Evolutionary conservation across 2,329 filamentous ascomycete genomes (phyloP).

Genomic region (Sphaceloma murrayae): DNA sequence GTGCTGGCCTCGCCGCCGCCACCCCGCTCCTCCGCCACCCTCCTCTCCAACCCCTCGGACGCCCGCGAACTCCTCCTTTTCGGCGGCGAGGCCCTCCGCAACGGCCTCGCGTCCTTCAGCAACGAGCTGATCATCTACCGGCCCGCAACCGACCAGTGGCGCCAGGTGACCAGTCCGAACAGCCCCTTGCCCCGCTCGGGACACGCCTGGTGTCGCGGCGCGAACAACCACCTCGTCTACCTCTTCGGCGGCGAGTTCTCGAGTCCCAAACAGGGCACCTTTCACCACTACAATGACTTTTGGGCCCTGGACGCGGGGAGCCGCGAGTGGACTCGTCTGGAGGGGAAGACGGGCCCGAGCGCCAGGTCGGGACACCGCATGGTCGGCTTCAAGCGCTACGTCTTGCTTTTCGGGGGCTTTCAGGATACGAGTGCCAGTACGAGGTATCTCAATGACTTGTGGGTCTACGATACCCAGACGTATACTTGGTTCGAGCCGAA

Average conservation of each 20-base stretch:
- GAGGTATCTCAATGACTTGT: constrained; percentile 85
- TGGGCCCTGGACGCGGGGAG: constrained; percentile 79
- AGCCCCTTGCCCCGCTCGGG: constrained; percentile 81
- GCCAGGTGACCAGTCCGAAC: constrained; percentile 80
- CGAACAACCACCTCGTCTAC: constrained; percentile 76
- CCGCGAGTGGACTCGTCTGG: constrained; percentile 85
- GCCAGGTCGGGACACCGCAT: constrained; percentile 78
- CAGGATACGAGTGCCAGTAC: constrained; percentile 94
- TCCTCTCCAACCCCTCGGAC: constrained; percentile 78
- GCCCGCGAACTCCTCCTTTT: constrained; percentile 83
- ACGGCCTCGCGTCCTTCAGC: constrained; percentile 65
- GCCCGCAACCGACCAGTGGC: constrained; percentile 82
- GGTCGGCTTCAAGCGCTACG: constrained; percentile 95
- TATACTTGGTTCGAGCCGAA: constrained; percentile 74
- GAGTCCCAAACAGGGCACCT: constrained; percentile 92
- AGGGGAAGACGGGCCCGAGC: constrained; percentile 71
- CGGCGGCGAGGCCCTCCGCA: constrained; percentile 93
- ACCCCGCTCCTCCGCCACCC: constrained; percentile 66
- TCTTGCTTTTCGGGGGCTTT: constrained; percentile 91
- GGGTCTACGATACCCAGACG: constrained; percentile 86
- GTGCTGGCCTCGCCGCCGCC: constrained; percentile 58
- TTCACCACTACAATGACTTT: constrained; percentile 99
- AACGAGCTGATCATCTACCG: constrained; percentile 61
- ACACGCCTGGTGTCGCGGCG: constrained; percentile 87
- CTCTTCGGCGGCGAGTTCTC: constrained; percentile 96